These are phyloP conservation scores for Paecilomyces dactylethromorphus DNA, from an alignment of 2,329 filamentous ascomycete genomes.

Conservation along the genomic window DNA sequence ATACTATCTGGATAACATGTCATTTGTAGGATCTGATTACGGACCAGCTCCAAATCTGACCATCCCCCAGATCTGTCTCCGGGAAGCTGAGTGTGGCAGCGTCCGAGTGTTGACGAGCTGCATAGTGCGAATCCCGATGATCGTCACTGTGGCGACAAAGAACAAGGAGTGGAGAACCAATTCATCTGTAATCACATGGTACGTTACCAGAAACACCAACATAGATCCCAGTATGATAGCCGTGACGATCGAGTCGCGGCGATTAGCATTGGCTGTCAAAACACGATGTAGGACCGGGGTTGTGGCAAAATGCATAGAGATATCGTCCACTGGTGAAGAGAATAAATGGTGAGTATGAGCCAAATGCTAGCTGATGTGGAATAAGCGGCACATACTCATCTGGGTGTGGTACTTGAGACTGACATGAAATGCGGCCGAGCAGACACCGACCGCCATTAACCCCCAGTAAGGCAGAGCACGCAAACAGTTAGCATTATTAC, in stretches of 20 bases:
- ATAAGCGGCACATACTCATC: slow-evolving; percentile 17
- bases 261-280: slow-evolving; percentile 10
- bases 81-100: slow-evolving; percentile 1
- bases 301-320: slow-evolving; percentile 17
- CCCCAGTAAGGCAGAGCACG: no score
- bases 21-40: background rate
- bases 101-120: slow-evolving; percentile 9
- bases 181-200: slow-evolving; percentile 13
- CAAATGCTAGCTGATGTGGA: no score
- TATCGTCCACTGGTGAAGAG: slow-evolving; percentile 12
- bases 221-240: slow-evolving; percentile 2
- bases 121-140: slow-evolving; percentile 11
- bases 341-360: no score
- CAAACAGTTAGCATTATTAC: no score
- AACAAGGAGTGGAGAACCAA: slow-evolving; percentile 10
- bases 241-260: slow-evolving; percentile 1
- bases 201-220: slow-evolving; percentile 4
- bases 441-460: slow-evolving; percentile 16
- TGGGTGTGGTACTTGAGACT: slow-evolving; percentile 27
- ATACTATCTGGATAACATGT: no score
- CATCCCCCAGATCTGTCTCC: slow-evolving; percentile 12
- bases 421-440: slow-evolving; percentile 24
- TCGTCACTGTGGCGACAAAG: slow-evolving; percentile 8
- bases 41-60: slow-evolving; percentile 13
- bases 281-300: slow-evolving; percentile 15